Conservation (phyloP, 192 early-diverging fungal species). For the Linnemannia zychae region DNA sequence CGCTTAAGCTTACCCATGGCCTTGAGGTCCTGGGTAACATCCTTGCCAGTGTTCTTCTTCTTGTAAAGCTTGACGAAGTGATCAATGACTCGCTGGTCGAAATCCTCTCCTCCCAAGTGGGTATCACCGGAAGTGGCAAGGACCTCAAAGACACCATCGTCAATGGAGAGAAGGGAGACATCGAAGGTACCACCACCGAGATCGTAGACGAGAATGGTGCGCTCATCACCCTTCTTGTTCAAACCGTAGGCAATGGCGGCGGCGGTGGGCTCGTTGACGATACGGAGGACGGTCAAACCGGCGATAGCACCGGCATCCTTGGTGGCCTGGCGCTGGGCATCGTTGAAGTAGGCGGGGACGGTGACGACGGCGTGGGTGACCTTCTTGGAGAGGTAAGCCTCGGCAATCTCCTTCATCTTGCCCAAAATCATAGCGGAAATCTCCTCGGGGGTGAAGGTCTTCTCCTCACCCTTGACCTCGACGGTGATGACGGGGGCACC, state of each 20-base stretch:
- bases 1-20: slow-evolving; percentile 95
- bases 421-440: slow-evolving; percentile 93
- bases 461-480: slow-evolving; percentile 86
- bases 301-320: slow-evolving; percentile 91
- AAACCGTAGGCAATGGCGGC: slow-evolving; percentile 96
- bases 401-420: slow-evolving; percentile 97
- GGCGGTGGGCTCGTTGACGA: slow-evolving; percentile 95
- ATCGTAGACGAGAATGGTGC: slow-evolving; percentile 96
- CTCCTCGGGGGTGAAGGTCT: slow-evolving; percentile 93
- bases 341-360: slow-evolving; percentile 98
- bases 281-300: slow-evolving; percentile 86
- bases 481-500: slow-evolving; percentile 89
- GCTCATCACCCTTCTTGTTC: slow-evolving; percentile 90
- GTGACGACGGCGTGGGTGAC: slow-evolving; percentile 97
- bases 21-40: slow-evolving; percentile 86
- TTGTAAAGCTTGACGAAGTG: slow-evolving; percentile 95
- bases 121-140: slow-evolving; percentile 97
- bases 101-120: slow-evolving; percentile 98
- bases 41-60: slow-evolving; percentile 86
- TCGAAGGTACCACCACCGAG: slow-evolving; percentile 99
- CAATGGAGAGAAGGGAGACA: slow-evolving; percentile 96
- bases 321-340: slow-evolving; percentile 96
- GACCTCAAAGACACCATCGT: slow-evolving; percentile 97
- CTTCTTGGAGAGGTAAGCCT: slow-evolving; percentile 86
- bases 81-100: slow-evolving; percentile 95